Base-by-base conservation (phyloP, 257 asterid genomes). In the Echium plantagineum region DNA sequence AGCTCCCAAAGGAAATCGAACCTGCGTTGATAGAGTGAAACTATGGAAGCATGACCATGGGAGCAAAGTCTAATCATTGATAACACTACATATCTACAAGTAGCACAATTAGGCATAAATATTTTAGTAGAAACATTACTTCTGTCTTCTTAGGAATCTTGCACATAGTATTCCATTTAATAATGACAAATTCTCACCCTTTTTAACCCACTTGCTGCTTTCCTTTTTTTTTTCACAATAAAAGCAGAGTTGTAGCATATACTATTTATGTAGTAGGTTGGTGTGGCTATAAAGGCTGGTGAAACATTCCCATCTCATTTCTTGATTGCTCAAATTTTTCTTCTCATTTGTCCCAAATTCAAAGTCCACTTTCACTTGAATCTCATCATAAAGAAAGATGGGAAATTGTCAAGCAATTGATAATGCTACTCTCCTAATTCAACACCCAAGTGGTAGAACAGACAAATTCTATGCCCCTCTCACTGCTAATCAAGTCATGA, bases 341-440 rank as follows among this genome's bases (percentile, higher is more conserved):
- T 57, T 60, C 59, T 62, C 63, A n/a, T 21, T 18, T 15, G 10
- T 65, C 12, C 65, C 30, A 49, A 42, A 42, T 42, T 42, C 17
- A 2, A 42, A 42, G 17, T 42, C 49, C 49, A 42, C n/a, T 1
- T 42, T 42, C 49, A 42, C 5, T 42, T 42, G 17, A 42, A 30
- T 13, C 31, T 21, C 60, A 61, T 16, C 21, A 10, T 42, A n/a
- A n/a, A n/a, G n/a, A n/a, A 57, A 72, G 62, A 90, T 90, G 97
- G 97, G 97, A 6, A 90, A 90, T 60, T 90, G 96, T 66, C 97
- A 90, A 71, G 96, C 97, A 55, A 80, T 90, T 55, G 97, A 90
- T 65, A 85, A 77, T 70, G 97, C 96, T 59, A 73, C 80, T 57
- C 62, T 85, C 12, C 63, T 73, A 4, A 54, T 90, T 6, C 97